Evolutionary conservation across 2,329 filamentous ascomycete species (phyloP).

Genomic region (Scedosporium minutisporum): DNA sequence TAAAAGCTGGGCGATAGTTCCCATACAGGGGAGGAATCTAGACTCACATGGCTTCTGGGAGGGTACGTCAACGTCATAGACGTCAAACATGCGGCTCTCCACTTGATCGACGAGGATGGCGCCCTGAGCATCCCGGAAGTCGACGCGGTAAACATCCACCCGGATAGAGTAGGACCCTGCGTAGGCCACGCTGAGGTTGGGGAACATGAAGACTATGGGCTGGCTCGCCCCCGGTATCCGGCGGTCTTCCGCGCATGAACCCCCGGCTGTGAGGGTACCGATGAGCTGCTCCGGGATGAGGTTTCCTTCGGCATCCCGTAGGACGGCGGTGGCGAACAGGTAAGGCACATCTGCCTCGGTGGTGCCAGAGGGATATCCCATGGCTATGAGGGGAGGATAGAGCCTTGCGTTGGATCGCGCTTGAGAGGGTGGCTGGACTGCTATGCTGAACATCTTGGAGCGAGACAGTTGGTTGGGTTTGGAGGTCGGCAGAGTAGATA

Average conservation of each 20-base stretch:
- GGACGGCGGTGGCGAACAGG: conserved; percentile 5
- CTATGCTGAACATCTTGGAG: conserved; percentile 6
- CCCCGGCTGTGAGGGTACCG: conserved; percentile 1
- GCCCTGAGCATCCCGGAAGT: background rate
- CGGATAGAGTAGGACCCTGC: conserved; percentile 5
- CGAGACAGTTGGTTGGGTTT: background rate
- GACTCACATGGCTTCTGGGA: conserved; percentile 5
- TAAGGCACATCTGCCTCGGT: background rate
- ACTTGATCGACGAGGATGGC: conserved; percentile 4
- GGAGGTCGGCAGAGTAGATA: background rate
- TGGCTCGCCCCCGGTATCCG: background rate
- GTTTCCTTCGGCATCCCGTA: conserved; percentile 5
- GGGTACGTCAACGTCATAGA: background rate
- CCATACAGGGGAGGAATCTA: background rate
- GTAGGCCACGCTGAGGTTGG: conserved; percentile 1
- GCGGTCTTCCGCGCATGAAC: background rate
- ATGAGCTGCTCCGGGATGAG: background rate
- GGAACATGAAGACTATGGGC: conserved; percentile 6
- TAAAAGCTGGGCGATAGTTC: background rate
- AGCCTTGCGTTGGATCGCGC: background rate
- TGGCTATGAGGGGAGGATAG: conserved; percentile 4
- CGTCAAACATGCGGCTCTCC: conserved; percentile 2
- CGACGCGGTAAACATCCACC: conserved; percentile 5
- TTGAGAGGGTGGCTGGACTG: conserved; percentile 1
- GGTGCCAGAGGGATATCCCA: background rate